Evolutionary conservation across 2,329 filamentous ascomycete species (phyloP).

Genomic region (Cladosporium oxysporum): DNA sequence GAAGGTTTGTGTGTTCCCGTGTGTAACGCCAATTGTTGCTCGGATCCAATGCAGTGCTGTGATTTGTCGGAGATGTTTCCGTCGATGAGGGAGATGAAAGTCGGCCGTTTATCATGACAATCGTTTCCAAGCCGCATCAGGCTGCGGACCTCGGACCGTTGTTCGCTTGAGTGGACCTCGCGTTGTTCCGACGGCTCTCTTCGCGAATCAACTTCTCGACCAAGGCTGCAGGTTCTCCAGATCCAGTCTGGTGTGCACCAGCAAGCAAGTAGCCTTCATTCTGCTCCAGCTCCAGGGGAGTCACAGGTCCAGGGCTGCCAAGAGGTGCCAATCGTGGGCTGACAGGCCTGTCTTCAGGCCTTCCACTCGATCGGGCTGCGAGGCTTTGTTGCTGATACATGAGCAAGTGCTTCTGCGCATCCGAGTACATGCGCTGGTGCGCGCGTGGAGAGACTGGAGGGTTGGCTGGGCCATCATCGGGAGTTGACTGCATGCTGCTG

Average conservation of each 20-base stretch:
- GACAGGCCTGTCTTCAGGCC: conserved; percentile 40
- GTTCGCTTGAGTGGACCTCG: conserved; percentile 14
- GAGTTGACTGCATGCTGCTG: conserved; percentile 42
- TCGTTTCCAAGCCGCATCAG: not conserved
- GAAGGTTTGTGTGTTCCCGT: not conserved
- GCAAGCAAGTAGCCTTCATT: conserved; percentile 49
- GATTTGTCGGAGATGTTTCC: not conserved
- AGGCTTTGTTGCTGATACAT: conserved; percentile 50
- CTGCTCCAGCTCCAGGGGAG: conserved; percentile 53
- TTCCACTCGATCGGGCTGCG: conserved; percentile 27
- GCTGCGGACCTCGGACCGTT: conserved; percentile 4
- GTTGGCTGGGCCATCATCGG: conserved; percentile 43
- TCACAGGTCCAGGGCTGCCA: conserved; percentile 55
- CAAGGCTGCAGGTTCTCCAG: conserved; percentile 39
- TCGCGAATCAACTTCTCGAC: conserved; percentile 51
- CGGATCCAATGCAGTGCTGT: not conserved
- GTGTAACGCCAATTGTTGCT: not conserved
- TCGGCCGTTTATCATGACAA: conserved; percentile 4
- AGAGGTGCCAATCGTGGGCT: conserved; percentile 53
- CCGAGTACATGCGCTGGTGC: conserved; percentile 47
- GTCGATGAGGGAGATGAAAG: not conserved
- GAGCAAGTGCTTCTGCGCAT: conserved; percentile 52
- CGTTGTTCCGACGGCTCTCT: conserved; percentile 40
- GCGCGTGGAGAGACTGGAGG: conserved; percentile 47
- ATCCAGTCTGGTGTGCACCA: conserved; percentile 37